Evolutionary conservation across 1,284 basidiomycete genomes (phyloP).

Genomic region (Apiotrichum gracile): DNA sequence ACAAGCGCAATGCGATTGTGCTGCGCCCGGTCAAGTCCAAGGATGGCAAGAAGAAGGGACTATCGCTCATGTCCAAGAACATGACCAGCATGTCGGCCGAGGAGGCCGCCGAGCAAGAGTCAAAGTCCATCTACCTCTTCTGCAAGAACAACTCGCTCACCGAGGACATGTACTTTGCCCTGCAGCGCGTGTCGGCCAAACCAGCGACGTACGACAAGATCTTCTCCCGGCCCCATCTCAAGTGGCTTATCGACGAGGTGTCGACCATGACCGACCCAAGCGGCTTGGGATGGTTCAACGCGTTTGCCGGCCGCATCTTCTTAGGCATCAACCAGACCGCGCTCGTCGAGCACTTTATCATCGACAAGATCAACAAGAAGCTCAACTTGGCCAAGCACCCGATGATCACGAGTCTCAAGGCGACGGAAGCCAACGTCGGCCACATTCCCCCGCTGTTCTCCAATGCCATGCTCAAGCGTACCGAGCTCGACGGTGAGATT

Average conservation of each 20-base stretch:
- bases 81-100: conserved; percentile 39
- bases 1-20: conserved; percentile 79
- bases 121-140: conserved; percentile 82
- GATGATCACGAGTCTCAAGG: conserved; percentile 77
- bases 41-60: conserved; percentile 20
- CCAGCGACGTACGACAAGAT: conserved; percentile 50
- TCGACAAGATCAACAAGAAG: conserved; percentile 86
- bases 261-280: conserved; percentile 75
- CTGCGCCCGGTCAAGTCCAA: conserved; percentile 52
- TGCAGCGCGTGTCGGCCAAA: conserved; percentile 63
- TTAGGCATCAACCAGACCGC: conserved; percentile 84
- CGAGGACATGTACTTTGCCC: conserved; percentile 88
- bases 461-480: conserved; percentile 95
- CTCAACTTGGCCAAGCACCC: conserved; percentile 78
- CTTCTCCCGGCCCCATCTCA: conserved; percentile 76
- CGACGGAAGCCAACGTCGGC: conserved; percentile 85
- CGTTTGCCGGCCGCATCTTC: conserved; percentile 83
- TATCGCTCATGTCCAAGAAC: conserved; percentile 29
- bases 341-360: conserved; percentile 72
- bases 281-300: conserved; percentile 95
- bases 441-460: conserved; percentile 70
- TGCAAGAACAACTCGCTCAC: conserved; percentile 60
- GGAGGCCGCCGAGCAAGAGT: conserved; percentile 47
- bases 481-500: conserved; percentile 86
- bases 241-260: conserved; percentile 70